Evolutionary conservation across 805 yeast species (phyloP), one percentile per base, ranked within the genome.

Genomic region (Kuraishia molischiana): DNA sequence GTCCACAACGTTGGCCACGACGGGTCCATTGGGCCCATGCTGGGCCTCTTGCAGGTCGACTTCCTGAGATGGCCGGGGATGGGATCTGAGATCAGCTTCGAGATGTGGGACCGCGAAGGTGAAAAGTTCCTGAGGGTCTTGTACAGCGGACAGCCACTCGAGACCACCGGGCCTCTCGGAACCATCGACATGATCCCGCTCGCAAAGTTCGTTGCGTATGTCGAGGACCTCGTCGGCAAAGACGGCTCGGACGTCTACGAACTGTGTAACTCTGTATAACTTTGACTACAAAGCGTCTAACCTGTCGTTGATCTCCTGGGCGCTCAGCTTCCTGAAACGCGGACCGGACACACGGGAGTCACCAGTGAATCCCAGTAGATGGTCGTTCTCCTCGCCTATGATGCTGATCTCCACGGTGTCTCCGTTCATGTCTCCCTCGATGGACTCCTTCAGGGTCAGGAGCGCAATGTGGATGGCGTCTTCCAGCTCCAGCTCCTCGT

Each of bases 381-480:
- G 79, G 43, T 83, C 86, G 49, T 85, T 80, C 33, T 94, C 83
- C 37, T 76, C 81, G 39, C 95, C 89, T 38, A 92, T 78, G 30
- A 92, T 71, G 19, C 90, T 81, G 42, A 92, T 84, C 61, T 92
- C 98, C 45, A 92, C 90, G 34, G 95, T 89, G 47, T 87, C 94
- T 35, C 97, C 97, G 45, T 83, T 87, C 76, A 92, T 84, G 55
- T 92, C 99, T 40, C 98, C 98, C 59, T 92, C 99, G 37, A 92
- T 90, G 19, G 95, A 79, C 62, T 92, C 99, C 61, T 92, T 92
- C 57, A 92, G 69, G 4, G 98, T 92, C 51, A 92, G 67, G 34
- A 92, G 68, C 1, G 97, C 96, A 55, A 90, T 92, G 60, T 92
- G 97, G 46, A 92, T 85, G 36, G 97, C 99, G 58, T 92, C 99